Percentiles rank a stretch among this genome's conserved stretches.
phyloP scores from a whole-genome alignment of 805 yeast species.

The Naumovozyma baii region DNA sequence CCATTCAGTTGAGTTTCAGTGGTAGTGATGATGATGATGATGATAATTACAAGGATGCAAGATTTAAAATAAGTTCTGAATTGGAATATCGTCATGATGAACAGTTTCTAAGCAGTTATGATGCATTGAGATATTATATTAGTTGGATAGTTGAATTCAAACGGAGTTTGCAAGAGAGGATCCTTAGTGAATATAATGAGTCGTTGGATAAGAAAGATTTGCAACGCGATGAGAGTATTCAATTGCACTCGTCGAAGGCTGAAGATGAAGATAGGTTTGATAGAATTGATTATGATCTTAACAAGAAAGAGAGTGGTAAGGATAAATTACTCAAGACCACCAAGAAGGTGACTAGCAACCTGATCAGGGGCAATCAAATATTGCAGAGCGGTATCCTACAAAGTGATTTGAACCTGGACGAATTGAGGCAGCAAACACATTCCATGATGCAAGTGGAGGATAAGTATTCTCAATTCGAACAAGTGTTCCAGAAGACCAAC shows the following conservation, averaged over 20 bases:
- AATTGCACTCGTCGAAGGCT: not conserved
- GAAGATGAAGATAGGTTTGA: not conserved
- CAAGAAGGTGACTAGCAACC: slow-evolving; percentile 23
- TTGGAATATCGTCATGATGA: not conserved
- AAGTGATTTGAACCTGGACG: slow-evolving; percentile 29
- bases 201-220: not conserved
- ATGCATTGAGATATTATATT: slow-evolving; percentile 7
- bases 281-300: not conserved
- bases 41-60: too few relatives aligned
- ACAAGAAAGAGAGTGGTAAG: slow-evolving; percentile 3
- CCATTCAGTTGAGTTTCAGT: too few relatives aligned
- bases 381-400: slow-evolving; percentile 28
- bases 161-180: slow-evolving; percentile 1
- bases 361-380: slow-evolving; percentile 26
- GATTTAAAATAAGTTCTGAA: too few relatives aligned
- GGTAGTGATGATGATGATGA: too few relatives aligned
- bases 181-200: slow-evolving; percentile 1
- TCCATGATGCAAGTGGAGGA: slow-evolving; percentile 23
- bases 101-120: slow-evolving; percentile 1
- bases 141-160: slow-evolving; percentile 19
- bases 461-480: slow-evolving; percentile 25
- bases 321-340: slow-evolving; percentile 23
- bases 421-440: slow-evolving; percentile 26
- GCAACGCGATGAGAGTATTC: not conserved
- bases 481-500: slow-evolving; percentile 22